A percentile compares a stretch with the other conserved stretches of the same genome.
Conservation (phyloP, 2,329 filamentous ascomycete species). For the Tolypocladium endophyticum region DNA sequence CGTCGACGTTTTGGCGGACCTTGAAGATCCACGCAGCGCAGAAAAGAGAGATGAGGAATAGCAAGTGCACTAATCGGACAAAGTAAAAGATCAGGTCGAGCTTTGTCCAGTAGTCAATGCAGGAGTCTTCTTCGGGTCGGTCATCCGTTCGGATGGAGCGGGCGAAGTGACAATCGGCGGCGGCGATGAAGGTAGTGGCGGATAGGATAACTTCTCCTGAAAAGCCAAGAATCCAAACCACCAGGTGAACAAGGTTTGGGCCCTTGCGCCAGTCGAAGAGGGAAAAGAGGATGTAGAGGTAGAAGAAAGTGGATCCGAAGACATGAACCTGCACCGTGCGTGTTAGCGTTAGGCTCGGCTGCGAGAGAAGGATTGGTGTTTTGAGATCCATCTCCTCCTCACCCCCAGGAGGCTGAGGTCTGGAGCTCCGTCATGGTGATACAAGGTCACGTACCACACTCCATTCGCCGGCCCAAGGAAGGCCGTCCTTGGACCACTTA, state of each 20-base stretch:
- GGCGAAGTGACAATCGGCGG: constrained; percentile 57
- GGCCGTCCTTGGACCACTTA: constrained; percentile 30
- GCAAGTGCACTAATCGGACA: constrained; percentile 56
- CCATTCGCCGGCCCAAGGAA: constrained; percentile 66
- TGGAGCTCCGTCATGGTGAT: neutral
- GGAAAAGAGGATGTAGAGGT: constrained; percentile 75
- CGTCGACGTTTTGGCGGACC: constrained; percentile 23
- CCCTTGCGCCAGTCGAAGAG: constrained; percentile 75
- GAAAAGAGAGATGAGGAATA: constrained; percentile 43
- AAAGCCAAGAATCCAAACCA: constrained; percentile 68
- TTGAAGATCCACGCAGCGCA: constrained; percentile 30
- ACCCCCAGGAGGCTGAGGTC: neutral
- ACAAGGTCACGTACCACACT: constrained; percentile 51
- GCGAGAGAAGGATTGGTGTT: neutral
- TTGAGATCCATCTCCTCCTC: neutral
- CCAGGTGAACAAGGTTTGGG: constrained; percentile 68
- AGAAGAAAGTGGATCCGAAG: constrained; percentile 75
- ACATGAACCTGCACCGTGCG: constrained; percentile 60
- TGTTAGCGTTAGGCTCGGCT: neutral
- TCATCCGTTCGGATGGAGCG: constrained; percentile 17
- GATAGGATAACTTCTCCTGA: constrained; percentile 64
- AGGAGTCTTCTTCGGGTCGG: constrained; percentile 15
- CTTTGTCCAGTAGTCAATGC: constrained; percentile 28
- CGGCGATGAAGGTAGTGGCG: constrained; percentile 55
- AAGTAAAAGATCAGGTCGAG: constrained; percentile 57